Percentiles rank a stretch among this genome's conserved stretches.
phyloP scores from a whole-genome alignment of 2,329 filamentous ascomycete species.

The Epichloe sibirici region DNA sequence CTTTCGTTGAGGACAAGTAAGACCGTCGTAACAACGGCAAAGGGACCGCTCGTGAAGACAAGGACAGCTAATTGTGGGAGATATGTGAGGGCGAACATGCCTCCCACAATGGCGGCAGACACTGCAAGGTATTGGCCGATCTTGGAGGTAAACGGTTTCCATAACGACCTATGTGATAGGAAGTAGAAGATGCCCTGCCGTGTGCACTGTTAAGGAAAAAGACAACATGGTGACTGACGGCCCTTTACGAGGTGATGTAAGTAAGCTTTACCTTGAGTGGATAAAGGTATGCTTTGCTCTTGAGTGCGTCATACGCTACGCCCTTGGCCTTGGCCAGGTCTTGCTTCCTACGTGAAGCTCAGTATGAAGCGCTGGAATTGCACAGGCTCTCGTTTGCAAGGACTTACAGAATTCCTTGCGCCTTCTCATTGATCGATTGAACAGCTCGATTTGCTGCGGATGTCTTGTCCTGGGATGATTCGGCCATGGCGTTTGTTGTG shows the following conservation, averaged over 20 bases:
- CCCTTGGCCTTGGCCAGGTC: conserved; percentile 57
- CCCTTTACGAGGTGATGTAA: background rate
- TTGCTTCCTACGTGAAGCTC: conserved; percentile 36
- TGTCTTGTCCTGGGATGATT: conserved; percentile 8
- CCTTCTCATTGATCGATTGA: conserved; percentile 30
- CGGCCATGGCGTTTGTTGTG: conserved; percentile 7
- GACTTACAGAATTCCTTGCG: conserved; percentile 36
- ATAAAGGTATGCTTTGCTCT: conserved; percentile 73
- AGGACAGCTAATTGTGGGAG: conserved; percentile 72
- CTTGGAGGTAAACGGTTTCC: conserved; percentile 45
- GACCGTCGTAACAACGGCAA: conserved; percentile 62
- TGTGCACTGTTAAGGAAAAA: background rate
- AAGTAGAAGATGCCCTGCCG: conserved; percentile 48
- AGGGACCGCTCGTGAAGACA: conserved; percentile 71
- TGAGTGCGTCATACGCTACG: conserved; percentile 55
- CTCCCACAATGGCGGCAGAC: conserved; percentile 56
- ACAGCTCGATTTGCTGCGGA: conserved; percentile 21
- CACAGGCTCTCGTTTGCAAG: background rate
- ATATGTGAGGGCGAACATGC: conserved; percentile 86
- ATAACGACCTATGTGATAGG: conserved; percentile 39
- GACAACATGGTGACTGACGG: background rate
- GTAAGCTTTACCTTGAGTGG: conserved; percentile 50
- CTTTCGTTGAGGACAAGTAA: conserved; percentile 55
- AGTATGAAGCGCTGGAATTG: background rate
- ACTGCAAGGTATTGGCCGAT: conserved; percentile 53